A percentile compares a stretch with the other conserved stretches of the same genome.
Evolutionary conservation across 352 stramenopile species (phyloP).

Genomic region (Globisporangium spinosum): DNA sequence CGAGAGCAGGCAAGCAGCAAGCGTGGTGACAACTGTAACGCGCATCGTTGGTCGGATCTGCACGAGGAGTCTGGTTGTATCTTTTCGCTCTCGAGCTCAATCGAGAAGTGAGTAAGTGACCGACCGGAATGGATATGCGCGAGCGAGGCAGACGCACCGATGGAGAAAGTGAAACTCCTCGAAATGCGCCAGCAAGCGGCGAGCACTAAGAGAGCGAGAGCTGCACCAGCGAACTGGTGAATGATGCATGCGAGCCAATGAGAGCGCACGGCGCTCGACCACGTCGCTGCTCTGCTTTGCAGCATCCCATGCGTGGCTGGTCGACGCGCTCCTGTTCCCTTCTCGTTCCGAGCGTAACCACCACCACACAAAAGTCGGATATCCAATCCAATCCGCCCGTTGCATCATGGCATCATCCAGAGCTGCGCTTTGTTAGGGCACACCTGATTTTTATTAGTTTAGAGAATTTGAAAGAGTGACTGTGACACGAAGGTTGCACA

Average conservation of each 20-base stretch:
- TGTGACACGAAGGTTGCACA: not conserved
- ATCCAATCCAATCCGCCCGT: slow-evolving; percentile 1
- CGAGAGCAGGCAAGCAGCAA: slow-evolving; percentile 7
- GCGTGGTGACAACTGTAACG: not conserved
- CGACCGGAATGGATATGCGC: not conserved
- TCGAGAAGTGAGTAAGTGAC: slow-evolving; percentile 12
- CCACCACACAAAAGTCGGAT: not conserved
- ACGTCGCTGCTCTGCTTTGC: not conserved
- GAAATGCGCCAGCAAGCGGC: not conserved
- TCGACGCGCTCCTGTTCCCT: not conserved
- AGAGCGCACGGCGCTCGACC: not conserved
- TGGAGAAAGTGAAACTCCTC: slow-evolving; percentile 2
- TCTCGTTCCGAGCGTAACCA: not conserved
- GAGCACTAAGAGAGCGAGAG: not conserved
- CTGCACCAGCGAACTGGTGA: not conserved
- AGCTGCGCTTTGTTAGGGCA: not conserved
- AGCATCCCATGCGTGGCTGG: not conserved
- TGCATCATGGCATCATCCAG: not conserved
- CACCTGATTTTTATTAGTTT: not conserved
- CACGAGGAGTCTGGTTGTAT: not conserved
- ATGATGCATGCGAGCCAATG: slow-evolving; percentile 1
- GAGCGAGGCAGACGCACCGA: not conserved
- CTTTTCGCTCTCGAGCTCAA: not conserved
- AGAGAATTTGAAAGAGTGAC: not conserved
- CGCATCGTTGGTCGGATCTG: slow-evolving; percentile 4